Evolutionary conservation across 768 basidiomycete species (phyloP).

Genomic region (Mrakia gelida): DNA sequence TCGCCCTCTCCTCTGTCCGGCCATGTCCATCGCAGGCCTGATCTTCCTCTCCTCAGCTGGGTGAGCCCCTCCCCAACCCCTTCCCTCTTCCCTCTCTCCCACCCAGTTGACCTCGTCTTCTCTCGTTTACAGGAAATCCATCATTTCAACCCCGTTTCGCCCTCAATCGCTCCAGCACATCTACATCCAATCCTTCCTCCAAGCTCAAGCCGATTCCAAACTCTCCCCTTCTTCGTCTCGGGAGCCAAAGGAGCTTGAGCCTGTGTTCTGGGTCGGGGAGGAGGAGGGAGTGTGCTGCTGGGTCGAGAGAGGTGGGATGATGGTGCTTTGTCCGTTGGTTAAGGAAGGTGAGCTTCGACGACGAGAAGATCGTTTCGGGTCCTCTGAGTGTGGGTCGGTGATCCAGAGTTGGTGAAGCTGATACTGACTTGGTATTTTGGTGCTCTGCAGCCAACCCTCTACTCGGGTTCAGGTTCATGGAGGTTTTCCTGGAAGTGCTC

Average conservation of each 20-base stretch:
- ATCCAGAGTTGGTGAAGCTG: no score
- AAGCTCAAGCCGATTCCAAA: background rate
- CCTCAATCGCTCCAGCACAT: slow-evolving; percentile 28
- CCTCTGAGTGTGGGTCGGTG: no score
- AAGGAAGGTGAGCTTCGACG: slow-evolving; percentile 66
- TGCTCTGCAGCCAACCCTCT: slow-evolving; percentile 81
- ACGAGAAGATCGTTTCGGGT: no score
- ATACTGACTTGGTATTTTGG: no score
- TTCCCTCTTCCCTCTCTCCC: background rate
- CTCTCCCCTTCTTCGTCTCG: background rate
- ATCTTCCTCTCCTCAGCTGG: slow-evolving; percentile 22
- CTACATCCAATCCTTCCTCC: slow-evolving; percentile 27
- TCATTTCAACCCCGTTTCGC: slow-evolving; percentile 30
- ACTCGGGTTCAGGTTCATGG: slow-evolving; percentile 81
- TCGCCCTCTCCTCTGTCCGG: no score
- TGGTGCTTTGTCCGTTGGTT: slow-evolving; percentile 73
- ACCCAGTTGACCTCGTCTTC: background rate
- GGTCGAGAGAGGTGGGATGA: slow-evolving; percentile 67
- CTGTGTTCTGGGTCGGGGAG: slow-evolving; percentile 58
- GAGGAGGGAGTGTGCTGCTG: slow-evolving; percentile 66
- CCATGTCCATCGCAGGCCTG: slow-evolving; percentile 26
- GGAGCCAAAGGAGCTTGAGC: background rate
- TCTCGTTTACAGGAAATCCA: slow-evolving; percentile 16
- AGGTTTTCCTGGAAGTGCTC: slow-evolving; percentile 77
- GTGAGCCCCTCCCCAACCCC: background rate